Evolutionary conservation across 345 rosid species (phyloP).

Genomic region (Cardamine chenopodiifolia): DNA sequence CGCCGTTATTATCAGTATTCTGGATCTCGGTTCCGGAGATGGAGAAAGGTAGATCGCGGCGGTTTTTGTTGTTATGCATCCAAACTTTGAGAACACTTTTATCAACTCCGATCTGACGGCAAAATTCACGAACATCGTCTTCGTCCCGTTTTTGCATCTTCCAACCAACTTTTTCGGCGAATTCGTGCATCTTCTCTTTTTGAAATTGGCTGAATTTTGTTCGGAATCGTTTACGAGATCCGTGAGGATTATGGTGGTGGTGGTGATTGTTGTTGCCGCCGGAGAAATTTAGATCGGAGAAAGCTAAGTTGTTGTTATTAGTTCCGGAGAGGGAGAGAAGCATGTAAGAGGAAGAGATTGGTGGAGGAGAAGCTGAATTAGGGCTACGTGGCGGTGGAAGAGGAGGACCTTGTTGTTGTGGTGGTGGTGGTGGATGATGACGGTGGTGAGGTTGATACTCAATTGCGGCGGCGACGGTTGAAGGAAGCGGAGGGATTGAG

Average conservation of each 20-base stretch:
- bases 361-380: slow-evolving; percentile 71
- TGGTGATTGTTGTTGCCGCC: slow-evolving; percentile 6
- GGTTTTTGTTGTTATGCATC: slow-evolving; percentile 96
- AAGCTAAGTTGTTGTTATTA: slow-evolving; percentile 38
- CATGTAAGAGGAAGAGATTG: slow-evolving; percentile 77
- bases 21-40: slow-evolving; percentile 20
- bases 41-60: slow-evolving; percentile 23
- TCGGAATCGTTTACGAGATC: slow-evolving; percentile 63
- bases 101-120: slow-evolving; percentile 73
- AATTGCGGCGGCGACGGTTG: slow-evolving; percentile 27
- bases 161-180: slow-evolving; percentile 82
- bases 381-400: slow-evolving; percentile 58
- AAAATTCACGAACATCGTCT: slow-evolving; percentile 64
- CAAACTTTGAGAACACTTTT: slow-evolving; percentile 77
- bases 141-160: slow-evolving; percentile 93
- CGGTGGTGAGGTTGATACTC: slow-evolving; percentile 74
- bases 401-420: slow-evolving; percentile 4
- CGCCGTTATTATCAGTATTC: slow-evolving; percentile 16
- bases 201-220: slow-evolving; percentile 72
- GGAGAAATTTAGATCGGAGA: slow-evolving; percentile 36
- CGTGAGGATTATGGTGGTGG: slow-evolving; percentile 21
- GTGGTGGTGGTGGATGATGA: slow-evolving; percentile 68
- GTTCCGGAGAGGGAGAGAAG: slow-evolving; percentile 67
- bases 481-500: slow-evolving; percentile 9
- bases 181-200: slow-evolving; percentile 74